phyloP scores from a whole-genome alignment of 2,329 filamentous ascomycete species.

The Diaporthe capsici region DNA sequence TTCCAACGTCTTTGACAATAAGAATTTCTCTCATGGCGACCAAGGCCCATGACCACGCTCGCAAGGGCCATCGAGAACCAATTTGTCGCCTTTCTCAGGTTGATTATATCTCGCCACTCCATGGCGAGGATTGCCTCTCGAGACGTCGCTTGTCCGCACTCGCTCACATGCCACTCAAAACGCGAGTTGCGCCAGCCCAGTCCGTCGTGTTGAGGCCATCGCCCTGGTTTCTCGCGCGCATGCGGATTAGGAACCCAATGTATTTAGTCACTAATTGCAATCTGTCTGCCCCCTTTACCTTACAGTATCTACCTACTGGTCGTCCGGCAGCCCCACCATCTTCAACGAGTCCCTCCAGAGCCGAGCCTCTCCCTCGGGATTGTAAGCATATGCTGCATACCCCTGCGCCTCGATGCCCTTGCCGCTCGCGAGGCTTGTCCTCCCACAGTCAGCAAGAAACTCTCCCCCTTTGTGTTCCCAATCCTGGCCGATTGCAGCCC shows the following conservation, averaged over 20 bases:
- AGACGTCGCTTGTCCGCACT: too few species aligned
- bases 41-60: too few species aligned
- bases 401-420: not conserved
- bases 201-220: not conserved
- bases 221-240: not conserved
- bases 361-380: not conserved
- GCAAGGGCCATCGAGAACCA: too few species aligned
- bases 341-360: constrained; percentile 17
- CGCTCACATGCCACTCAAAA: not conserved
- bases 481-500: constrained; percentile 2
- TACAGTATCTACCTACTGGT: not conserved
- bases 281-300: not conserved
- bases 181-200: not conserved
- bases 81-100: too few species aligned
- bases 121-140: too few species aligned
- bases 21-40: too few species aligned
- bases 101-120: too few species aligned
- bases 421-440: not conserved
- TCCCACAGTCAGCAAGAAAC: not conserved
- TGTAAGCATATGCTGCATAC: not conserved
- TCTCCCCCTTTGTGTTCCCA: not conserved
- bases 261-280: not conserved
- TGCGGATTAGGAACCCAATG: not conserved
- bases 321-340: not conserved
- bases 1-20: too few species aligned